Percentiles rank a stretch among this genome's conserved stretches.
Conservation (phyloP, 139 green algal species). For the Nannochloris sp. region DNA sequence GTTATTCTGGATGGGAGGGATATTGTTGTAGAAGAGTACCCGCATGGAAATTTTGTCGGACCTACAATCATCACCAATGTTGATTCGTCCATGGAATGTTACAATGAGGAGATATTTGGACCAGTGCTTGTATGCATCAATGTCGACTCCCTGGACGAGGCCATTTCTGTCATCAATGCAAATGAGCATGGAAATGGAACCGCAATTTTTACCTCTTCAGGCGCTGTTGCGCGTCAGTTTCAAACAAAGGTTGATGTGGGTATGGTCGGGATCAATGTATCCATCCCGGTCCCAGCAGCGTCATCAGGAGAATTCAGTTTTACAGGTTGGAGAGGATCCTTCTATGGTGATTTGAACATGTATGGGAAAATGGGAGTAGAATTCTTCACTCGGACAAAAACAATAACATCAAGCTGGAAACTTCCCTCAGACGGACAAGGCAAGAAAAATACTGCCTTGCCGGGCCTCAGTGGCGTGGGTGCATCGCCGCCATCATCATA, state of each 20-base stretch:
- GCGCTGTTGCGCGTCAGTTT: conserved; percentile 74
- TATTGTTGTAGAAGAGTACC: conserved; percentile 52
- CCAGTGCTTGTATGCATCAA: conserved; percentile 82
- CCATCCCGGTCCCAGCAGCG: conserved; percentile 91
- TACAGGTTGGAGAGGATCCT: conserved; percentile 86
- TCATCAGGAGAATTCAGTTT: conserved; percentile 82
- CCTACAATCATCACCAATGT: conserved; percentile 81
- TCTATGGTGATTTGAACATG: conserved; percentile 83
- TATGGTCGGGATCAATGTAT: conserved; percentile 91
- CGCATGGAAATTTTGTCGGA: conserved; percentile 84
- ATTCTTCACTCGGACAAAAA: conserved; percentile 95
- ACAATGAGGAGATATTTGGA: conserved; percentile 91
- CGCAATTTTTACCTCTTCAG: conserved; percentile 83
- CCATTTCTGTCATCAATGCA: conserved; percentile 75
- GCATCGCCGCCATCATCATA: conserved; percentile 16
- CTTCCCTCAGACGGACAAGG: background rate
- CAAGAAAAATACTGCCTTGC: conserved; percentile 8
- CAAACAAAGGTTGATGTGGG: conserved; percentile 42
- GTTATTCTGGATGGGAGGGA: conserved; percentile 68
- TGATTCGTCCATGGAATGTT: conserved; percentile 73
- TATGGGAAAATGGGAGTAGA: conserved; percentile 80
- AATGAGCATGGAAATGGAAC: conserved; percentile 92
- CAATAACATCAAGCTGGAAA: conserved; percentile 80
- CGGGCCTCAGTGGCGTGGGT: conserved; percentile 31
- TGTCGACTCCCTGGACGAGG: conserved; percentile 71